Evolutionary conservation across 805 yeast species (phyloP).

Genomic region (Candida khao-thaluensis): DNA sequence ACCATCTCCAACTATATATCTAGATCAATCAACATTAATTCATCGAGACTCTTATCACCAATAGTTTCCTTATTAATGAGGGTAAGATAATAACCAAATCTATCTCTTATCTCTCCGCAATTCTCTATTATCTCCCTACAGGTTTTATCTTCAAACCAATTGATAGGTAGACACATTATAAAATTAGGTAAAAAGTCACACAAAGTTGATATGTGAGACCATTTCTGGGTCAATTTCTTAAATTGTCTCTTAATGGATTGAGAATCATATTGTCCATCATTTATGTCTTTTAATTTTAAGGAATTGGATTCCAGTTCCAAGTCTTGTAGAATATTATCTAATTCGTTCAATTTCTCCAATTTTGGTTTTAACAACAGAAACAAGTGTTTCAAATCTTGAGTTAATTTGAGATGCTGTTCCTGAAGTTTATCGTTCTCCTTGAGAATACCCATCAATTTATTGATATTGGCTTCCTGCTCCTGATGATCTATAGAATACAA

Average conservation of each 20-base stretch:
- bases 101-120: constrained; percentile 24
- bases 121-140: constrained; percentile 27
- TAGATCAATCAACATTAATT: constrained; percentile 21
- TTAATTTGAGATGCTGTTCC: constrained; percentile 4
- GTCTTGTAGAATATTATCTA: constrained; percentile 14
- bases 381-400: constrained; percentile 8
- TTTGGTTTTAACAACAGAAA: constrained; percentile 19
- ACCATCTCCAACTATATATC: constrained; percentile 9
- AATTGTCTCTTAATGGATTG: constrained; percentile 9
- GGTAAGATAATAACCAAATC: constrained; percentile 19
- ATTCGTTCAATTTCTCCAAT: constrained; percentile 17
- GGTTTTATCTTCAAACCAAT: constrained; percentile 36
- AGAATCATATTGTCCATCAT: constrained; percentile 12
- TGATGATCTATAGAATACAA: constrained; percentile 12
- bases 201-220: constrained; percentile 21
- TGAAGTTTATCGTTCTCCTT: constrained; percentile 8
- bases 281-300: constrained; percentile 15
- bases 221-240: constrained; percentile 16
- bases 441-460: constrained; percentile 16
- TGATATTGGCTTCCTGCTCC: constrained; percentile 14
- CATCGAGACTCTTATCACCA: constrained; percentile 17
- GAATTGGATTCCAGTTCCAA: constrained; percentile 9
- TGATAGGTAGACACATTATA: constrained; percentile 31
- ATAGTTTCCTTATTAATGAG: constrained; percentile 19
- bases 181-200: constrained; percentile 33